These are phyloP conservation scores for Piper longum DNA, from an alignment of 164 flowering plant genomes.

Conservation along the genomic window DNA sequence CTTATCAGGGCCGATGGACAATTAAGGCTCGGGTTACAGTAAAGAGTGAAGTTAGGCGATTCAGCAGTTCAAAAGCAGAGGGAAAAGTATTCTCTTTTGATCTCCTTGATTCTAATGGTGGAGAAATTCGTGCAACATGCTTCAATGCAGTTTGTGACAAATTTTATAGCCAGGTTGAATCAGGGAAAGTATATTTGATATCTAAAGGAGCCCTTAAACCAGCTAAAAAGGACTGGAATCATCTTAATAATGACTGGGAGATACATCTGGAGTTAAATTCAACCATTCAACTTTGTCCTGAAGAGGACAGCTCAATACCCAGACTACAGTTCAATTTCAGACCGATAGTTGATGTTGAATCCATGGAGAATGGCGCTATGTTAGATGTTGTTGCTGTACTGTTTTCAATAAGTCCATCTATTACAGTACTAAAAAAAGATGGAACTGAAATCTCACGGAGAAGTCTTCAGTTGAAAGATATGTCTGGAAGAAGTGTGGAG, in stretches of 20 bases:
- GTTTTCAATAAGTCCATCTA: slow-evolving; percentile 49
- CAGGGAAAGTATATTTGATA: slow-evolving; percentile 66
- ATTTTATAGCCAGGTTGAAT: slow-evolving; percentile 65
- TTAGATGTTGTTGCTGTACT: slow-evolving; percentile 86
- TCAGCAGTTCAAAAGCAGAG: slow-evolving; percentile 68
- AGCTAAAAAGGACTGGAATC: slow-evolving; percentile 72
- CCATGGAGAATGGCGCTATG: slow-evolving; percentile 47
- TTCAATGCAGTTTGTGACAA: slow-evolving; percentile 87
- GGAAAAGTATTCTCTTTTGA: slow-evolving; percentile 93
- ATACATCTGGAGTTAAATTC: slow-evolving; percentile 56
- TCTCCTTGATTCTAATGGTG: slow-evolving; percentile 89
- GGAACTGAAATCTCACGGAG: slow-evolving; percentile 76
- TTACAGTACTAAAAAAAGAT: slow-evolving; percentile 70
- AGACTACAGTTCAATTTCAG: slow-evolving; percentile 71
- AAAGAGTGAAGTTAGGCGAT: slow-evolving; percentile 66
- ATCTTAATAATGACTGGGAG: slow-evolving; percentile 66
- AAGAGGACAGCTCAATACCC: slow-evolving; percentile 62
- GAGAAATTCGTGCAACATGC: slow-evolving; percentile 89
- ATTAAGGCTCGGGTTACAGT: slow-evolving; percentile 89
- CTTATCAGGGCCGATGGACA: slow-evolving; percentile 86
- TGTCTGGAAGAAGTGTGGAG: slow-evolving; percentile 91
- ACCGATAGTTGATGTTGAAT: slow-evolving; percentile 61
- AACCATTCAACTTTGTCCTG: slow-evolving; percentile 45
- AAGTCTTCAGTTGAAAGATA: slow-evolving; percentile 73
- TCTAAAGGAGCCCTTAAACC: slow-evolving; percentile 71